Conservation (phyloP, 2,329 filamentous ascomycete genomes). For the Zelopaecilomyces penicillatus region DNA sequence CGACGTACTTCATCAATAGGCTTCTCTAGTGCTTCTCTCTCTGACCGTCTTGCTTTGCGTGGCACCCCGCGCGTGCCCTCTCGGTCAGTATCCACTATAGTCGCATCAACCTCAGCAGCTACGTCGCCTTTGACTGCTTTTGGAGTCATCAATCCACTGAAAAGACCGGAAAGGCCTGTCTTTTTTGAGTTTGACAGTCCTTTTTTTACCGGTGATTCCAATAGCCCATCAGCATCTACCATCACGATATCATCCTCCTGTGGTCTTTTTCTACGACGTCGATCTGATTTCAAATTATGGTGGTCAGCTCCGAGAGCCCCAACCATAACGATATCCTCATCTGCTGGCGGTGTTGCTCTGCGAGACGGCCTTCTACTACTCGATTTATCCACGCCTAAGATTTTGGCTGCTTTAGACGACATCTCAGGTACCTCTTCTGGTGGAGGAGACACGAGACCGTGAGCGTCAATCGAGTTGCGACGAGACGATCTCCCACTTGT, state of each 20-base stretch:
- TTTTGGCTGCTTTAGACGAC: conserved; percentile 67
- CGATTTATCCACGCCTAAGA: conserved; percentile 53
- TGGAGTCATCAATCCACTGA: conserved; percentile 49
- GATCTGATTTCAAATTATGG: conserved; percentile 20
- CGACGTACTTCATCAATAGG: conserved; percentile 44
- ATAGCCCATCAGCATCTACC: conserved; percentile 25
- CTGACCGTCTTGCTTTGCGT: conserved; percentile 50
- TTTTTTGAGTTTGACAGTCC: conserved; percentile 37
- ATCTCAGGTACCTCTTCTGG: conserved; percentile 59
- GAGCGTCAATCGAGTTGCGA: conserved; percentile 58
- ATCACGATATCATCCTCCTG: conserved; percentile 33
- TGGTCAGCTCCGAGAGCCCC: conserved; percentile 32
- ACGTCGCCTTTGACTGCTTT: conserved; percentile 38
- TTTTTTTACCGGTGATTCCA: conserved; percentile 26
- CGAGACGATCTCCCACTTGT: conserved; percentile 52
- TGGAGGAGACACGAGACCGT: conserved; percentile 62
- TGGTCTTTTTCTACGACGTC: conserved; percentile 24
- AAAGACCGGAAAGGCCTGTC: conserved; percentile 49
- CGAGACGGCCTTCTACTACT: conserved; percentile 36
- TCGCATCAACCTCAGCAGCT: conserved; percentile 39
- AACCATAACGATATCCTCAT: conserved; percentile 44
- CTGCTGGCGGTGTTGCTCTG: conserved; percentile 30
- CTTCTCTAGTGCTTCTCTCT: conserved; percentile 31
- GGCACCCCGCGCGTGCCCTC: conserved; percentile 52
- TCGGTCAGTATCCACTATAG: conserved; percentile 45